A percentile compares a stretch with the other conserved stretches of the same genome.
Conservation (phyloP, 257 asterid genomes). For the Cinchona pubescens region DNA sequence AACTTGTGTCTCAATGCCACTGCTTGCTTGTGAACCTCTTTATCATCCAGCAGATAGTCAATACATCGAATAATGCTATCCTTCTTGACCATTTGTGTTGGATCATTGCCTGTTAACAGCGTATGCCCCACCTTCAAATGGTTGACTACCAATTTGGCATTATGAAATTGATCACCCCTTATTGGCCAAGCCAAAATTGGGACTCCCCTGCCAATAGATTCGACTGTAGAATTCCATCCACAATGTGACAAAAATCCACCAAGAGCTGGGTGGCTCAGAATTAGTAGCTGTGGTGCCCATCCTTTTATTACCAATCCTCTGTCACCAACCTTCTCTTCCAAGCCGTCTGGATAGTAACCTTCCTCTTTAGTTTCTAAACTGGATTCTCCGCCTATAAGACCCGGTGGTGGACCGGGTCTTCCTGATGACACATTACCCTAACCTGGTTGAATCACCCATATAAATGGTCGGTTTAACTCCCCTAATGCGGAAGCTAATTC, state of each 20-base stretch:
- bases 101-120: constrained; percentile 33
- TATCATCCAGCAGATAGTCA: constrained; percentile 46
- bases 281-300: constrained; percentile 72
- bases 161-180: constrained; percentile 69
- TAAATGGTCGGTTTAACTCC: constrained; percentile 43
- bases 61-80: constrained; percentile 45
- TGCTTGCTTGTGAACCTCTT: constrained; percentile 43
- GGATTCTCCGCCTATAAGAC: constrained; percentile 27
- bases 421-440: too few relatives aligned
- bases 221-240: constrained; percentile 73
- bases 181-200: constrained; percentile 79
- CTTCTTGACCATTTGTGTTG: constrained; percentile 41
- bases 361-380: constrained; percentile 22
- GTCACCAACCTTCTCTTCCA: constrained; percentile 39
- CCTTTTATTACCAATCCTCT: constrained; percentile 65
- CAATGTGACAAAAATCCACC: constrained; percentile 73
- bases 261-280: constrained; percentile 53
- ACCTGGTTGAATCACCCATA: constrained; percentile 72
- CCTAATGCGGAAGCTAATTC: constrained; percentile 49
- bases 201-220: constrained; percentile 56
- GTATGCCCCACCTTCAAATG: constrained; percentile 46
- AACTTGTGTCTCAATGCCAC: constrained; percentile 27
- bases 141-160: constrained; percentile 45
- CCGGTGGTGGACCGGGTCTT: constrained; percentile 36
- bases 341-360: constrained; percentile 49